Percentiles rank a stretch among this genome's conserved stretches.
phyloP scores from a whole-genome alignment of 345 rosid genomes.

The Eucalyptus rudis region DNA sequence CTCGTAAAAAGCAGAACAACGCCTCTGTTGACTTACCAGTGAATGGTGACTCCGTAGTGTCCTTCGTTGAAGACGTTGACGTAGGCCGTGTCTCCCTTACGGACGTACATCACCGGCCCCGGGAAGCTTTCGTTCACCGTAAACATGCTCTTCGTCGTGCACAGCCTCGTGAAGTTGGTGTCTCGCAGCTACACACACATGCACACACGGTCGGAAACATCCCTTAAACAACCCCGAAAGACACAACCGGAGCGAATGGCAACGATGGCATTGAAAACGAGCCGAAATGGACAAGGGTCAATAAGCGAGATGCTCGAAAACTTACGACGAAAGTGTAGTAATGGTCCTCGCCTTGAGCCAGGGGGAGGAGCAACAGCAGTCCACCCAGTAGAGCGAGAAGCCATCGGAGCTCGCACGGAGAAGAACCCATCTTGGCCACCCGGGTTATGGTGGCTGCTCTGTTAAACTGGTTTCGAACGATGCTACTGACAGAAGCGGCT shows the following conservation, averaged over 20 bases:
- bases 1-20: not conserved
- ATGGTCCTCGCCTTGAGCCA: not conserved
- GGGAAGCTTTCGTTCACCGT: slow-evolving; percentile 13
- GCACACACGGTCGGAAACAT: not conserved
- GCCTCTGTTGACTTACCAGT: slow-evolving; percentile 2
- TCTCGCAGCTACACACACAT: slow-evolving; percentile 3
- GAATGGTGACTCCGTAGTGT: slow-evolving; percentile 9
- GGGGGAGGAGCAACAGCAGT: not conserved
- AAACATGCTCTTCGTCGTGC: slow-evolving; percentile 4
- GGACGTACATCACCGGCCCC: slow-evolving; percentile 6
- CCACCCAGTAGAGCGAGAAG: not conserved
- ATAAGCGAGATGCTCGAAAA: not conserved
- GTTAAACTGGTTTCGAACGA: not conserved
- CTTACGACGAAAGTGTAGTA: not conserved
- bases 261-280: not conserved
- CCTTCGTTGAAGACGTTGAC: slow-evolving; percentile 15
- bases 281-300: not conserved
- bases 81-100: slow-evolving; percentile 8
- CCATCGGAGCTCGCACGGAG: not conserved
- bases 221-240: not conserved
- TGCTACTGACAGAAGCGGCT: not conserved
- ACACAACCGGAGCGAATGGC: not conserved
- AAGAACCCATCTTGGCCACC: not conserved
- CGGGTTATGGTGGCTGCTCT: not conserved
- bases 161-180: slow-evolving; percentile 6